Evolutionary conservation across 192 early-diverging fungal genomes (phyloP).

Genomic region (Coemansia sp.): DNA sequence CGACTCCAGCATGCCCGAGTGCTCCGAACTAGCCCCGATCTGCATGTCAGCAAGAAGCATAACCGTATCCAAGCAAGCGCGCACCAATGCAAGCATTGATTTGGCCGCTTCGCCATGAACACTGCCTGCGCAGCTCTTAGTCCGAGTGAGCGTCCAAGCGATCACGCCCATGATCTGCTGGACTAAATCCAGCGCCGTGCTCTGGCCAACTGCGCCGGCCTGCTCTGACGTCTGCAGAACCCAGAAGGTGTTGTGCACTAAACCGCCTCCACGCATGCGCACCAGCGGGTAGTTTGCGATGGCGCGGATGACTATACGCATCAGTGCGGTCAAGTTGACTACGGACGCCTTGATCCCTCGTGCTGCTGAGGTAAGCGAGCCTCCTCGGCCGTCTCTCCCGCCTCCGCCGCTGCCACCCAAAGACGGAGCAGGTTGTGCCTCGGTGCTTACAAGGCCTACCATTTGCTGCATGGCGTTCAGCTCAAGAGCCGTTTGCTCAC

Average conservation of each 20-base stretch:
- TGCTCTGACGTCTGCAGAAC: constrained; percentile 20
- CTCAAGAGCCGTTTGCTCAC: constrained; percentile 35
- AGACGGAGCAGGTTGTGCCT: not conserved
- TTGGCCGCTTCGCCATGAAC: not conserved
- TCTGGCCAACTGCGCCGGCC: constrained; percentile 38
- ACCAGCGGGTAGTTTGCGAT: constrained; percentile 38
- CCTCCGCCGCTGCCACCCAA: not conserved
- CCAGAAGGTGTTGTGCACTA: constrained; percentile 40
- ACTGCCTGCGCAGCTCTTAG: not conserved
- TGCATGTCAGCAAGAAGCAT: constrained; percentile 31
- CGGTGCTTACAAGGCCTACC: not conserved
- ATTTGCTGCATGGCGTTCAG: constrained; percentile 21
- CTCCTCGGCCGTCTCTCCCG: not conserved
- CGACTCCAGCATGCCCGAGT: constrained; percentile 14
- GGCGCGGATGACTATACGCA: constrained; percentile 32
- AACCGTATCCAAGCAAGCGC: constrained; percentile 21
- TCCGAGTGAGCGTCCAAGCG: not conserved
- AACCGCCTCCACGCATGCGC: not conserved
- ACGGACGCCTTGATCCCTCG: constrained; percentile 21
- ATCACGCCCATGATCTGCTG: constrained; percentile 11
- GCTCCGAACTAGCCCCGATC: not conserved
- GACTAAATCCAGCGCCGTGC: constrained; percentile 14
- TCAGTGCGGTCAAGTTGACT: constrained; percentile 32
- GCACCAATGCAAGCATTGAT: constrained; percentile 21
- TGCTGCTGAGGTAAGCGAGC: not conserved